Evolutionary conservation across 2,329 filamentous ascomycete genomes (phyloP).

Genomic region (Polytolypa hystricis): DNA sequence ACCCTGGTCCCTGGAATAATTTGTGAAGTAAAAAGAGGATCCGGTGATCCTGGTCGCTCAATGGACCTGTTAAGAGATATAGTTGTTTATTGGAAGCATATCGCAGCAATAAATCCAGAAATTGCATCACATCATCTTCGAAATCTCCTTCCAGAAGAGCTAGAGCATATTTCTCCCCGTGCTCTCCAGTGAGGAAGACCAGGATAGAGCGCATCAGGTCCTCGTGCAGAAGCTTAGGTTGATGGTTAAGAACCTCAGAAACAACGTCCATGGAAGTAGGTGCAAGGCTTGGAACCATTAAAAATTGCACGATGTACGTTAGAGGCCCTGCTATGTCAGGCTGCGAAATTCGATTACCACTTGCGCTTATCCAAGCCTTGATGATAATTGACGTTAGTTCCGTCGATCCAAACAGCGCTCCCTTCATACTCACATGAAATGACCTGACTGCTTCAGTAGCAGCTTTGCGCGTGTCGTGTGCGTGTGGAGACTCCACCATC

Average conservation of each 20-base stretch:
- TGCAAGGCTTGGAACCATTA: slow-evolving; percentile 19
- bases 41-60: slow-evolving; percentile 22
- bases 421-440: slow-evolving; percentile 23
- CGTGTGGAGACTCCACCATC: not conserved
- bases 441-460: slow-evolving; percentile 26
- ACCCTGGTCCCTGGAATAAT: slow-evolving; percentile 30
- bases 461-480: slow-evolving; percentile 12
- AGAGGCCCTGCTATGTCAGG: slow-evolving; percentile 6
- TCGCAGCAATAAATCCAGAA: slow-evolving; percentile 29
- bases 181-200: slow-evolving; percentile 24
- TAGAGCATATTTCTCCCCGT: slow-evolving; percentile 22
- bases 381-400: not conserved
- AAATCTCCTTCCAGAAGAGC: slow-evolving; percentile 26
- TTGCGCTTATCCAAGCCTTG: slow-evolving; percentile 12
- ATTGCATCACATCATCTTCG: slow-evolving; percentile 28
- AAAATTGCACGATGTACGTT: slow-evolving; percentile 10
- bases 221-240: slow-evolving; percentile 17
- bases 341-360: slow-evolving; percentile 8
- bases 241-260: slow-evolving; percentile 22
- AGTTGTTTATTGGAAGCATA: slow-evolving; percentile 23
- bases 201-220: slow-evolving; percentile 20
- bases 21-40: slow-evolving; percentile 27
- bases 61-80: slow-evolving; percentile 21
- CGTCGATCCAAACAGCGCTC: not conserved
- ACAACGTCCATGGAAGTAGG: slow-evolving; percentile 24